phyloP scores from a whole-genome alignment of 805 yeast genomes.

The Metschnikowia vanudenii region DNA sequence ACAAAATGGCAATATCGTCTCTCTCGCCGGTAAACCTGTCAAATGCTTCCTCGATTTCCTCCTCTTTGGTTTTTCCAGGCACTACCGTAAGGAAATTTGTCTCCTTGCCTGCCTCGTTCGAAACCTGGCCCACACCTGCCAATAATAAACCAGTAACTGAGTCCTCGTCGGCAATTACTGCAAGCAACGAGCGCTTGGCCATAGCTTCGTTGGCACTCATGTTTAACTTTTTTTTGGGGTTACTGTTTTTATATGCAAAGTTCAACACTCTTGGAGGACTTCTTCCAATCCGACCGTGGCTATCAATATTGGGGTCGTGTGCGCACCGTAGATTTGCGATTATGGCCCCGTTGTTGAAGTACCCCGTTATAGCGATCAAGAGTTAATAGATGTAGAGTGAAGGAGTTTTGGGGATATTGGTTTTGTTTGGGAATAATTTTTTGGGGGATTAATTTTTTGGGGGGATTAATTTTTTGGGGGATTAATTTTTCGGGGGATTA shows the following conservation, averaged over 20 bases:
- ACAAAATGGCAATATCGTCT: constrained; percentile 87
- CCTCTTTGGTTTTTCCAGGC: constrained; percentile 74
- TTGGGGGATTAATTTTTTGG: no score
- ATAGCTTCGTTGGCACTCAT: constrained; percentile 39
- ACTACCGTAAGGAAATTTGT: constrained; percentile 80
- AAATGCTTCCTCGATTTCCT: constrained; percentile 73
- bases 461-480: no score
- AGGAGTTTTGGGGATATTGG: no score
- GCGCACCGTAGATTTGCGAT: background rate
- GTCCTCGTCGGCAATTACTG: constrained; percentile 97
- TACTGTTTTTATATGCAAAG: no score
- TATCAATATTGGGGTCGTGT: background rate
- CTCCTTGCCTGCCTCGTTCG: constrained; percentile 55
- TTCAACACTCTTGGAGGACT: background rate
- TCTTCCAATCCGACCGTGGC: no score
- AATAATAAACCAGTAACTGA: constrained; percentile 92
- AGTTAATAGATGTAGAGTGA: no score
- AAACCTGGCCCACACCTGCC: constrained; percentile 93
- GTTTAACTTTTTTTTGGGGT: background rate
- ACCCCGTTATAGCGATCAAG: no score
- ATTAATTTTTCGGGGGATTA: no score
- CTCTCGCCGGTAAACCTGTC: constrained; percentile 68
- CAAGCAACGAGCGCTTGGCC: constrained; percentile 76
- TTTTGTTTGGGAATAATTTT: no score
- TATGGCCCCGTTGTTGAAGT: no score